These are phyloP conservation scores for Trichoderma cornu-damae DNA, from an alignment of 2,329 filamentous ascomycete genomes.

Conservation along the genomic window DNA sequence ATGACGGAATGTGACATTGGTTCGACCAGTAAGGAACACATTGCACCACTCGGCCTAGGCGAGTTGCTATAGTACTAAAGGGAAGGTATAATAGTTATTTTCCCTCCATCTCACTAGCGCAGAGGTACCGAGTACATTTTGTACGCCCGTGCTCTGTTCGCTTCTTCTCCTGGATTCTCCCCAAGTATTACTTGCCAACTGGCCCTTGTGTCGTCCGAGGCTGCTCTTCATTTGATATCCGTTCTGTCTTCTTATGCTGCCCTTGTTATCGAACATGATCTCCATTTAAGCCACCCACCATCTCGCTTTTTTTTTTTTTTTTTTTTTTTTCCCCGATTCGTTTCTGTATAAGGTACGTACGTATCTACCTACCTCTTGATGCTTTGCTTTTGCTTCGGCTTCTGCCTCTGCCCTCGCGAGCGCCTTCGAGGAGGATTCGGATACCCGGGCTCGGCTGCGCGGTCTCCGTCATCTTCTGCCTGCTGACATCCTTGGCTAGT, in stretches of 20 bases:
- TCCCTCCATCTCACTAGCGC: conserved; percentile 14
- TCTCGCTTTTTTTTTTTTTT: conserved; percentile 13
- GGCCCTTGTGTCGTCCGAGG: conserved; percentile 13
- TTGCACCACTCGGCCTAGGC: conserved; percentile 15
- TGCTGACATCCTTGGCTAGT: conserved; percentile 4
- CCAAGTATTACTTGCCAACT: conserved; percentile 15
- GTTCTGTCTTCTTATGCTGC: conserved; percentile 20
- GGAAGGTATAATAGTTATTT: neutral
- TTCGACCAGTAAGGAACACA: conserved; percentile 16
- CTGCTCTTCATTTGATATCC: conserved; percentile 14
- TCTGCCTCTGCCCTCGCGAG: neutral
- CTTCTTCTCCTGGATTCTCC: conserved; percentile 15
- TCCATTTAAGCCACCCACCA: conserved; percentile 17
- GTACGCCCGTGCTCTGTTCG: conserved; percentile 12
- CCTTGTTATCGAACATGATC: conserved; percentile 22
- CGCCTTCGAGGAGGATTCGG: neutral
- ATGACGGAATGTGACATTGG: neutral
- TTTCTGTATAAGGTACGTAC: conserved; percentile 21
- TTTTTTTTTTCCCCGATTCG: no score
- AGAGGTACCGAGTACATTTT: conserved; percentile 1
- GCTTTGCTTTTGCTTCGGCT: neutral
- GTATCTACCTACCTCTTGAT: no score
- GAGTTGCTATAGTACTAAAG: neutral
- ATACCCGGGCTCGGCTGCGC: neutral
- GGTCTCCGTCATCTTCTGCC: neutral